phyloP scores from a whole-genome alignment of 768 basidiomycete species.

The Pleurotus djamor region DNA sequence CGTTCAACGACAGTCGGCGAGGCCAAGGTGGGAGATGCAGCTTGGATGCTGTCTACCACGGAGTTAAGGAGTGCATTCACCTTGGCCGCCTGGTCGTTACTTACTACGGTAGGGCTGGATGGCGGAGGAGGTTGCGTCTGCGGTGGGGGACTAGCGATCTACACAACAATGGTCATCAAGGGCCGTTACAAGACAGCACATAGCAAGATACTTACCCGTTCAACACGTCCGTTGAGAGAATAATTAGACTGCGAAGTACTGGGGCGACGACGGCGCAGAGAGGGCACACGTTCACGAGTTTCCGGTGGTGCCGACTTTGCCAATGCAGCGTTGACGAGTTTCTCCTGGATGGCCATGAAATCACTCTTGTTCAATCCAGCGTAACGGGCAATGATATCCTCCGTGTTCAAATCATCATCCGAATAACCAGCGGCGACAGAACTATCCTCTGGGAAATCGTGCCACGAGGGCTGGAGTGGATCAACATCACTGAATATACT shows the following conservation, averaged over 20 bases:
- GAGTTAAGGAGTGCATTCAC: constrained; percentile 70
- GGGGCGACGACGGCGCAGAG: constrained; percentile 72
- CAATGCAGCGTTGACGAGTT: constrained; percentile 61
- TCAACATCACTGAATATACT: constrained; percentile 54
- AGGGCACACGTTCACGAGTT: constrained; percentile 59
- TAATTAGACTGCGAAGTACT: constrained; percentile 85
- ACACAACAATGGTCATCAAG: background rate
- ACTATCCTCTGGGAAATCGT: constrained; percentile 50
- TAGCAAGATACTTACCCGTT: constrained; percentile 18
- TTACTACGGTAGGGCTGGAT: constrained; percentile 25
- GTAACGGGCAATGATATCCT: constrained; percentile 63
- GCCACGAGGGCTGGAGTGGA: constrained; percentile 56
- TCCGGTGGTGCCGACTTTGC: constrained; percentile 58
- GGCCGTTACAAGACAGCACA: constrained; percentile 10
- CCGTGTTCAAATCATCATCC: constrained; percentile 57
- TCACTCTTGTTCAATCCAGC: constrained; percentile 72
- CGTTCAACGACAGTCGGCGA: constrained; percentile 12
- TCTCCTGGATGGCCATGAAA: constrained; percentile 72
- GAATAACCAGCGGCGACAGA: constrained; percentile 47
- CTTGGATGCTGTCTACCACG: constrained; percentile 49
- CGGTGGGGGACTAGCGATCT: constrained; percentile 65
- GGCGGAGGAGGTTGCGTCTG: constrained; percentile 37
- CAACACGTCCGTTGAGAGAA: constrained; percentile 51
- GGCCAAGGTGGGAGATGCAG: constrained; percentile 15
- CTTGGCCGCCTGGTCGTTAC: constrained; percentile 51